Evolutionary conservation across 306 rosid genomes (phyloP).

Genomic region (Lathyrus sativus): DNA sequence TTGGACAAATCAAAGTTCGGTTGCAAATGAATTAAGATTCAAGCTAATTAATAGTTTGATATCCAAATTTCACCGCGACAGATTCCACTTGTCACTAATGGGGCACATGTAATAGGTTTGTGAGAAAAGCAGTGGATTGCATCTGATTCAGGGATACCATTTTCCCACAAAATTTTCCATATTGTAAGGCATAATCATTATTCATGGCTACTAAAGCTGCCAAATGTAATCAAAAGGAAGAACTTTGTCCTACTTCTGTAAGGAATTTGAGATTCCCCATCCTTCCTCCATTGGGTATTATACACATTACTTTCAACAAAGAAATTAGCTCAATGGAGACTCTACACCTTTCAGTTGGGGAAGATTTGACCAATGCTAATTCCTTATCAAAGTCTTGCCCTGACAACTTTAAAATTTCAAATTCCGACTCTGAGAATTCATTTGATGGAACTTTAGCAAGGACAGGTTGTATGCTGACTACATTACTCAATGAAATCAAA

Average conservation of each 20-base stretch:
- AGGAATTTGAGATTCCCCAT: conserved; percentile 65
- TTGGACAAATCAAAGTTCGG: too few relatives aligned
- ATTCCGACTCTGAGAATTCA: conserved; percentile 32
- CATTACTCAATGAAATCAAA: conserved; percentile 57
- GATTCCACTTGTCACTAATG: too few relatives aligned
- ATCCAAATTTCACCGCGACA: too few relatives aligned
- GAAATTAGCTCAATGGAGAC: conserved; percentile 30
- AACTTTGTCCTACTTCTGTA: conserved; percentile 50
- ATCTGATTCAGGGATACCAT: conserved; percentile 67
- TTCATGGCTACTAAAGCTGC: conserved; percentile 55
- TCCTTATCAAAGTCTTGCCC: too few relatives aligned
- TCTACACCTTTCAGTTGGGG: conserved; percentile 37
- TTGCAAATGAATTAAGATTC: too few relatives aligned
- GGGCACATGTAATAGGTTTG: conserved; percentile 84
- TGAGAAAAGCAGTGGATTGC: conserved; percentile 85
- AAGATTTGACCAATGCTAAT: conserved; percentile 31
- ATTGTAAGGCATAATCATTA: conserved; percentile 69
- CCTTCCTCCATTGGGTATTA: conserved; percentile 65
- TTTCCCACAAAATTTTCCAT: conserved; percentile 77
- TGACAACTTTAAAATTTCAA: conserved; percentile 32
- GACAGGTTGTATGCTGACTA: conserved; percentile 50
- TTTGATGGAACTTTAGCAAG: conserved; percentile 64
- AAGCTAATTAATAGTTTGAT: too few relatives aligned
- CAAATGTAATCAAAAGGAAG: conserved; percentile 43
- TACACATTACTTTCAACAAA: conserved; percentile 45